Conservation (phyloP, 208 protist genomes). For the Trypanosoma caninum region DNA sequence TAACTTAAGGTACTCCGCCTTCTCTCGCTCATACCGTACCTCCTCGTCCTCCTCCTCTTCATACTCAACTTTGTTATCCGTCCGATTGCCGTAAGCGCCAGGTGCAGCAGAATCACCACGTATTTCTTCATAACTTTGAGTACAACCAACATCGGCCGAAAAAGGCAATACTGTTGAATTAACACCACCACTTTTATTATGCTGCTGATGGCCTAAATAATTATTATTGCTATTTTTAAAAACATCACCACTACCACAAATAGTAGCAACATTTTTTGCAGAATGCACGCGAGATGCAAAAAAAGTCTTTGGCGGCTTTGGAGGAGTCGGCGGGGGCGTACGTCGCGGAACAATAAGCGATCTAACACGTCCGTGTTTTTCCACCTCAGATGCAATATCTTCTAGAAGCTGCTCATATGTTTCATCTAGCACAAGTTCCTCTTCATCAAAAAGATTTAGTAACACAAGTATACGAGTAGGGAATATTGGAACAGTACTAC, state of each 20-base stretch:
- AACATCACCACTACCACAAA: not conserved
- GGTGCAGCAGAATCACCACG: not conserved
- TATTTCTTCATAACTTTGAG: not conserved
- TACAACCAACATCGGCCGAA: not conserved
- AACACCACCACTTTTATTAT: not conserved
- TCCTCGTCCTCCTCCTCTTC: constrained; percentile 30
- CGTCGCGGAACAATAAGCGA: constrained; percentile 77
- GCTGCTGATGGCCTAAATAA: not conserved
- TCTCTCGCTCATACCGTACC: constrained; percentile 45
- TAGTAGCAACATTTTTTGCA: too few species aligned
- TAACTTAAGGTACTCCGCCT: constrained; percentile 42
- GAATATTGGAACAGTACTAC: constrained; percentile 60
- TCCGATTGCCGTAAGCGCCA: constrained; percentile 16
- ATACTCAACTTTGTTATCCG: constrained; percentile 21
- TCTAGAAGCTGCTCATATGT: constrained; percentile 61
- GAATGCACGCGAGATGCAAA: constrained; percentile 13
- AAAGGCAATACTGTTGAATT: not conserved
- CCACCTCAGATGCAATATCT: constrained; percentile 82
- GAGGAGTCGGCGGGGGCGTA: constrained; percentile 49
- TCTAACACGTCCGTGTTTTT: constrained; percentile 77
- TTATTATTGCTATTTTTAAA: not conserved
- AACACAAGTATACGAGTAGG: constrained; percentile 79
- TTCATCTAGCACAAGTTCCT: constrained; percentile 70
- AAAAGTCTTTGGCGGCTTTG: constrained; percentile 37
- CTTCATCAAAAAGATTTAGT: constrained; percentile 87